Base-by-base conservation (phyloP, 1,284 basidiomycete genomes). In the Malassezia yamatoensis region DNA sequence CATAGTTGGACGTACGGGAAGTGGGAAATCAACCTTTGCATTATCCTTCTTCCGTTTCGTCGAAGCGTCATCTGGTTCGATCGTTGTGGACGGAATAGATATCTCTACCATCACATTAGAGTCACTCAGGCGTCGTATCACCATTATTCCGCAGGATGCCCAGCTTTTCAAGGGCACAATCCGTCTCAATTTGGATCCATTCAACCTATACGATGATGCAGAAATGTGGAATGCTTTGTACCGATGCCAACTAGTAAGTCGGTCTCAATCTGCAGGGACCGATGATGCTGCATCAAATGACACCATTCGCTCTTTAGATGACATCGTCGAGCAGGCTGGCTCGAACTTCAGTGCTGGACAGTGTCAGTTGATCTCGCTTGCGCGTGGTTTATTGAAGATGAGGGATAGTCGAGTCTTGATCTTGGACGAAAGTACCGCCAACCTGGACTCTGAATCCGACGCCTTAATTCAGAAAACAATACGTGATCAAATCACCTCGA, bases 11-110 rank as follows among this genome's bases (percentile, higher is more conserved):
- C 79, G 88, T 45, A 94, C 90, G 0, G 91, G 93, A 15, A 77
- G 78, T 20, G 88, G 88, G 45, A 90, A 91, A 77, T 87, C 84
- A 54, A 94, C 90, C 1, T 81, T 96, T n/a, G 89, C 90, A 0
- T 78, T 94, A 24, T 87, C 86, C 18, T 90, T 96, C 79, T 96
- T 96, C 84, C 83, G 94, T 49, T 94, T 96, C 67, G 85, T 85
- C 6, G 90, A 96, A 67, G 89, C 90, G 0, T 78, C 81, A 1
- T 77, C 78, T 10, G 91, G 91, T 0, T 81, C 79, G 45, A 96
- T 98, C 55, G 54, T 84, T 16, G 82, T 99, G 47, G 93, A 96
- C 76, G 87, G 81, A 15, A 65, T 91, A 20, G 88, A 94, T 74
- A 88, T 94, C 55, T 84, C 85, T 0, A 83, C 78, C 5, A 90